phyloP scores from a whole-genome alignment of 2,329 filamentous ascomycete genomes.

The Hypoxylon sp. region DNA sequence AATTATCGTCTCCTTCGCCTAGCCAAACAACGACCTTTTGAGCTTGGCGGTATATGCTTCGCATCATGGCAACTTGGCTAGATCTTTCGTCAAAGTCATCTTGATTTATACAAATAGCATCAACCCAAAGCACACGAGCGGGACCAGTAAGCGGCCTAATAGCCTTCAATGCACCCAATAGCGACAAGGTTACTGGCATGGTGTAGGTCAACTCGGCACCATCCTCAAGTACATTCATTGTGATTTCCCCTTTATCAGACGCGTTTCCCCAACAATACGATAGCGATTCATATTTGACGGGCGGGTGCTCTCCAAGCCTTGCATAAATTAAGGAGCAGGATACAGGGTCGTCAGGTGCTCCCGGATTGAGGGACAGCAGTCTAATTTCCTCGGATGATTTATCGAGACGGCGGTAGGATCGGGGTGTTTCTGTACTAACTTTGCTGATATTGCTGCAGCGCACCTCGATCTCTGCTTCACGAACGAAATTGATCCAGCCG shows the following conservation, averaged over 20 bases:
- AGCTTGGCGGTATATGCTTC: conserved; percentile 8
- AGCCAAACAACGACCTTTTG: conserved; percentile 11
- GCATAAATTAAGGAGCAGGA: background rate
- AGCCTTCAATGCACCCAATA: conserved; percentile 1
- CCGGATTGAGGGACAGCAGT: background rate
- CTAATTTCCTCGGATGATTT: background rate
- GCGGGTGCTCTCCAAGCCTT: background rate
- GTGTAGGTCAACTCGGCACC: background rate
- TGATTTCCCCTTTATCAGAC: background rate
- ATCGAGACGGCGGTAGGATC: background rate
- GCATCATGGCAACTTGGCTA: conserved; percentile 18
- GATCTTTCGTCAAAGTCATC: conserved; percentile 9
- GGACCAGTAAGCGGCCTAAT: conserved; percentile 6
- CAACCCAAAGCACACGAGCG: conserved; percentile 9
- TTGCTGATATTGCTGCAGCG: background rate
- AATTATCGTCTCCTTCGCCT: background rate
- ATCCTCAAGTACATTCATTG: background rate
- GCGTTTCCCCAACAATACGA: conserved; percentile 20
- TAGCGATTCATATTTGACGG: conserved; percentile 13
- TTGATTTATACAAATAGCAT: conserved; percentile 19
- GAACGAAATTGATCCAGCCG: conserved; percentile 13
- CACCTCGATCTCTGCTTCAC: background rate
- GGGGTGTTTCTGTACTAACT: background rate
- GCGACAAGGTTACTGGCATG: background rate
- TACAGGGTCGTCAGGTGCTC: background rate